These are phyloP conservation scores for Polyporus arcularius DNA, from an alignment of 768 basidiomycete species.

Conservation along the genomic window DNA sequence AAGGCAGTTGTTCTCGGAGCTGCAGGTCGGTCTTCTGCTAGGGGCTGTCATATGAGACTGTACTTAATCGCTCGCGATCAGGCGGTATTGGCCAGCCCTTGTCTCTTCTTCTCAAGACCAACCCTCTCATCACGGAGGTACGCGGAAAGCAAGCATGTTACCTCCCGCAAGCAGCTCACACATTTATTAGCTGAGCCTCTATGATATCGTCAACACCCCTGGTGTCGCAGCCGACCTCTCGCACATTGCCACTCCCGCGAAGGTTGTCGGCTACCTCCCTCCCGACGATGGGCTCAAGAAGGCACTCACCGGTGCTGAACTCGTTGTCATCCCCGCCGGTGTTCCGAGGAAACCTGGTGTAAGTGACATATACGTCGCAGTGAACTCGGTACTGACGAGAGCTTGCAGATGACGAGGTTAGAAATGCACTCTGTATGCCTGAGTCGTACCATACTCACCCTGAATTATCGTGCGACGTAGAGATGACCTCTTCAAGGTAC, in stretches of 20 bases:
- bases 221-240: slow-evolving; percentile 95
- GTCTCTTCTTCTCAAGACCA: slow-evolving; percentile 86
- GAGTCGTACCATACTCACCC: slow-evolving; percentile 13
- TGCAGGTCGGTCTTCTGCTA: slow-evolving; percentile 56
- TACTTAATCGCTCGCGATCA: slow-evolving; percentile 31
- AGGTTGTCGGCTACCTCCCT: slow-evolving; percentile 79
- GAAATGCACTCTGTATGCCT: slow-evolving; percentile 10
- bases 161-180: not conserved
- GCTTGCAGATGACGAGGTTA: slow-evolving; percentile 52
- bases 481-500: slow-evolving; percentile 94
- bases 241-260: slow-evolving; percentile 88
- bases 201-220: slow-evolving; percentile 97
- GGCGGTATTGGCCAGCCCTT: slow-evolving; percentile 98
- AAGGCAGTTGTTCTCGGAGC: slow-evolving; percentile 97
- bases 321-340: slow-evolving; percentile 96
- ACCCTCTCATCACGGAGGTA: slow-evolving; percentile 80
- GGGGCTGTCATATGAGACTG: not conserved
- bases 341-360: slow-evolving; percentile 95
- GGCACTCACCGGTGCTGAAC: slow-evolving; percentile 78
- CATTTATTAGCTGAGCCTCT: slow-evolving; percentile 69
- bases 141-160: not conserved
- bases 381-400: slow-evolving; percentile 3
- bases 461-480: slow-evolving; percentile 39
- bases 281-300: slow-evolving; percentile 82
- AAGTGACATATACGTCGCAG: slow-evolving; percentile 33